phyloP scores from a whole-genome alignment of 192 early-diverging fungal species.

The Oehlia diaphana region DNA sequence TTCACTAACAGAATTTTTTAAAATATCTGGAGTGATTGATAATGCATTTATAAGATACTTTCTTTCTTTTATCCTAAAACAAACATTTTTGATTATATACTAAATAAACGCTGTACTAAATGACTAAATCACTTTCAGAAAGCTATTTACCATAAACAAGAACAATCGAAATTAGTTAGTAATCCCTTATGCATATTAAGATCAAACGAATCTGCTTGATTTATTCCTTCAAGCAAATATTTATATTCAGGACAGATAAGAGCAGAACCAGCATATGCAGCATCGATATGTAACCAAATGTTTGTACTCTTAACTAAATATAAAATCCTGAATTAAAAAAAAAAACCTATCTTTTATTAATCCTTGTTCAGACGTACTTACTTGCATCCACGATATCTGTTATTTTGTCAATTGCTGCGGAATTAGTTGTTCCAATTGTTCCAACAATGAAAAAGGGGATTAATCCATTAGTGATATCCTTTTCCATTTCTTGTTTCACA shows the following conservation, averaged over 20 bases:
- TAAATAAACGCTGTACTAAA: neutral
- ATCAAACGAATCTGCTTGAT: constrained; percentile 58
- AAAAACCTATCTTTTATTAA: neutral
- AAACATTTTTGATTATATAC: neutral
- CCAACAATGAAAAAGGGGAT: constrained; percentile 64
- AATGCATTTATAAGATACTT: constrained; percentile 1
- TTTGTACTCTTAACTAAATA: constrained; percentile 32
- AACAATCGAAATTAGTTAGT: constrained; percentile 67
- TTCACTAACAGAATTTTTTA: constrained; percentile 4
- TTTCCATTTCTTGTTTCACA: constrained; percentile 45
- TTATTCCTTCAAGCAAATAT: constrained; percentile 44
- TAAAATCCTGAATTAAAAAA: neutral
- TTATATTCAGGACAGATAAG: constrained; percentile 60
- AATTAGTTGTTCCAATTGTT: constrained; percentile 66
- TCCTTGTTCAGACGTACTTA: neutral
- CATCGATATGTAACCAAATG: constrained; percentile 68
- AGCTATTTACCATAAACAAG: constrained; percentile 22
- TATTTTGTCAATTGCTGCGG: constrained; percentile 56
- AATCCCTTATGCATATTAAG: constrained; percentile 70
- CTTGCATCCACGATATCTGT: constrained; percentile 51
- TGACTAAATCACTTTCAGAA: neutral
- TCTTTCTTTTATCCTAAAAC: constrained; percentile 6
- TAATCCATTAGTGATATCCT: constrained; percentile 52
- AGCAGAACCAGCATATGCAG: constrained; percentile 63
- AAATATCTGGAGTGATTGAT: neutral